These are phyloP conservation scores for Suhomyces ambrosiae DNA, from an alignment of 1,139 yeast genomes.

Conservation along the genomic window DNA sequence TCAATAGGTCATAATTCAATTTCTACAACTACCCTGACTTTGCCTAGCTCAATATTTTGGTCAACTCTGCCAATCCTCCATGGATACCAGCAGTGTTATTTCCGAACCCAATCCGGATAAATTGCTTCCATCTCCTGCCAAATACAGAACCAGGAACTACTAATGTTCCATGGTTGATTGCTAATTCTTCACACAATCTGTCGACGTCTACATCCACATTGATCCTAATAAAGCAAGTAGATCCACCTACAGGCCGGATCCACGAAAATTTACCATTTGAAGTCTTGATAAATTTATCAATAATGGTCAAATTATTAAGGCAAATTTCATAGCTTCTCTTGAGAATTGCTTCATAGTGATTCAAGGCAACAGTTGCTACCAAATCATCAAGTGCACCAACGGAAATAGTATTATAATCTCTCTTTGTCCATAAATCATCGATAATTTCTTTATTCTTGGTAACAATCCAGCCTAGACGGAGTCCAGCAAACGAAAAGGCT, in stretches of 20 bases:
- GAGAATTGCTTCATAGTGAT: slow-evolving; percentile 35
- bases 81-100: slow-evolving; percentile 33
- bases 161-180: slow-evolving; percentile 35
- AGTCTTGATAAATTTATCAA: slow-evolving; percentile 36
- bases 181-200: slow-evolving; percentile 39
- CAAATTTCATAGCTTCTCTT: slow-evolving; percentile 43
- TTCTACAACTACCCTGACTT: no score
- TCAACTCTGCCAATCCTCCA: slow-evolving; percentile 10
- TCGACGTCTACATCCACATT: slow-evolving; percentile 31
- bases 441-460: slow-evolving; percentile 34
- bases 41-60: no score
- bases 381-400: slow-evolving; percentile 52
- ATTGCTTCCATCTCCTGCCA: slow-evolving; percentile 36
- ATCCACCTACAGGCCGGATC: slow-evolving; percentile 52
- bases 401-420: slow-evolving; percentile 58
- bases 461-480: slow-evolving; percentile 58
- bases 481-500: slow-evolving; percentile 58
- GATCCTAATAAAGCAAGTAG: slow-evolving; percentile 47
- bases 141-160: slow-evolving; percentile 58
- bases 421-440: slow-evolving; percentile 36
- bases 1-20: no score
- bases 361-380: slow-evolving; percentile 48
- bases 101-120: slow-evolving; percentile 54
- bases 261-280: slow-evolving; percentile 38
- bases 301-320: slow-evolving; percentile 32